Base-by-base conservation (phyloP, 78 protist genomes). In the Dictyostelium citrinum region DNA sequence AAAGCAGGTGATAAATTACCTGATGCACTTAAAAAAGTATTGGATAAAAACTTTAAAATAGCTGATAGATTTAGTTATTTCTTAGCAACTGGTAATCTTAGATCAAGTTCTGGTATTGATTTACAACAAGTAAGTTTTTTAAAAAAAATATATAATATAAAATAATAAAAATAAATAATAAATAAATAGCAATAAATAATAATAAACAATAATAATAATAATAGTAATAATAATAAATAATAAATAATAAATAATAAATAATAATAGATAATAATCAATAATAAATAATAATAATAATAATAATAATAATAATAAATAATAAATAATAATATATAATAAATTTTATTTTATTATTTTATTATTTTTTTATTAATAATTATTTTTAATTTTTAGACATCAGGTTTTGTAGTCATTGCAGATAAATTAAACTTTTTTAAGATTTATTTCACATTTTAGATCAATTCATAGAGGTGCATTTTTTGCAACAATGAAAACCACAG, bases 371-470 rank as follows among this genome's bases (percentile, higher is more conserved):
- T 9, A 11, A 64, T n/a, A 31, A 41, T 67, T 75, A 11, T 7
- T 75, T 78, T 83, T 22, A 81, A 24, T 61, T 22, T 5, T 61
- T 93, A 98, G 96, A 70, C 85, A 20, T 14, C 97, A 16, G 99
- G 99, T 24, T 97, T 76, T 82, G 81, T 96, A 9, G 96, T 99
- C 39, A 93, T 98, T 43, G 99, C 99, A 3, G 99, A 99, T 76
- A 79, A 96, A 49, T 85, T 99, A 79, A 99, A 99, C 96, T 95
- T 71, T 74, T n/a, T 51, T 95, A 67, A 96, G 99, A 39, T 95
- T 51, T 84, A 90, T 90, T 39, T 83, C 99, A 46, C 99, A 98
- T 93, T 98, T 98, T 67, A 91, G 92, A 83, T 95, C 91, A 39
- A 82, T 90, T 72, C 97, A 98, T 88, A 81, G 98, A 49, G 99